A percentile compares a stretch with the other conserved stretches of the same genome.
phyloP scores from a whole-genome alignment of 352 stramenopile species.

The Phytophthora meadii region DNA sequence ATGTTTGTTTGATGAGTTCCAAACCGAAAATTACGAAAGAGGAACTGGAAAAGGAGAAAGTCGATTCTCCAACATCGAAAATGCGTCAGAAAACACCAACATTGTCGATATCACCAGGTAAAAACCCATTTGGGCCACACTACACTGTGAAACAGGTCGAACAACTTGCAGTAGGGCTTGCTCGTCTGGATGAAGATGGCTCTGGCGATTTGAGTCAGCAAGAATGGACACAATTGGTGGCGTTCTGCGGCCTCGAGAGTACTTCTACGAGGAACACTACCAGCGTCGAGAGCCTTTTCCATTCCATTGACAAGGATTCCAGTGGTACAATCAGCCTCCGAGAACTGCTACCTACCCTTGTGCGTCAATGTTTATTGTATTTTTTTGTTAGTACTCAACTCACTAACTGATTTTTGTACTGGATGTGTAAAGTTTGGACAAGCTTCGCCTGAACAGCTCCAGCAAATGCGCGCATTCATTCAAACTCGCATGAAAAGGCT shows the following conservation, averaged over 20 bases:
- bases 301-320: conserved; percentile 55
- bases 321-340: conserved; percentile 60
- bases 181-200: conserved; percentile 62
- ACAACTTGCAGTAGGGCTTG: conserved; percentile 55
- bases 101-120: conserved; percentile 9
- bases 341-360: conserved; percentile 59
- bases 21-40: conserved; percentile 26
- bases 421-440: conserved; percentile 49
- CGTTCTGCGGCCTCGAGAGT: conserved; percentile 34
- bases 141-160: conserved; percentile 69
- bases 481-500: conserved; percentile 32
- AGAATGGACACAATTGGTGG: conserved; percentile 61
- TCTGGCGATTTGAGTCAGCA: conserved; percentile 62
- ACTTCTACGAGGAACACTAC: conserved; percentile 26
- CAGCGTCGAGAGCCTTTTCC: conserved; percentile 53
- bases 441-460: conserved; percentile 54
- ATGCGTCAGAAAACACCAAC: conserved; percentile 6
- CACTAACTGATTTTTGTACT: conserved; percentile 6
- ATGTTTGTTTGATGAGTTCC: conserved; percentile 26
- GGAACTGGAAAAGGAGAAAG: conserved; percentile 5
- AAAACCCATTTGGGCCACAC: conserved; percentile 62
- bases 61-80: conserved; percentile 12
- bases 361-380: conserved; percentile 33
- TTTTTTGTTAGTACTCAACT: conserved; percentile 5
- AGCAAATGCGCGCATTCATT: conserved; percentile 51